Conservation (phyloP, 306 rosid genomes). For the Quercus robur region DNA sequence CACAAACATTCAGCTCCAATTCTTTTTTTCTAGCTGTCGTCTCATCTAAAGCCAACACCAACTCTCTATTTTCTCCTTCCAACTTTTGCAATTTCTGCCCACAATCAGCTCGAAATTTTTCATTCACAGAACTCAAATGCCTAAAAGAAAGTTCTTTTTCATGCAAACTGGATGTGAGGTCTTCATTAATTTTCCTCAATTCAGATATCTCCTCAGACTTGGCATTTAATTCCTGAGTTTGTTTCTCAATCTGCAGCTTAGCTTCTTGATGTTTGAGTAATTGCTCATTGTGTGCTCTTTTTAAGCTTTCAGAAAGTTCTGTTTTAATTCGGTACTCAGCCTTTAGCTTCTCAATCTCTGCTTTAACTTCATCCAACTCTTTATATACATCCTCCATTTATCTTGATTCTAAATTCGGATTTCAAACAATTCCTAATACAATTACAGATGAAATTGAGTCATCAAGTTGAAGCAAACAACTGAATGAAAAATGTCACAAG, state of each 20-base stretch:
- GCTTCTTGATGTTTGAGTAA: conserved; percentile 45
- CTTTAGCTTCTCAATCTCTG: conserved; percentile 48
- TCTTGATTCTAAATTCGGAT: conserved; percentile 14
- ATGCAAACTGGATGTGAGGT: conserved; percentile 46
- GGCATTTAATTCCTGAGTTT: conserved; percentile 30
- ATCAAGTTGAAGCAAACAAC: not conserved
- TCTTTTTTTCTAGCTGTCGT: conserved; percentile 26
- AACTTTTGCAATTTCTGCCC: conserved; percentile 35
- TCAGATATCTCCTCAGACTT: conserved; percentile 51
- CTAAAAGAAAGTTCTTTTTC: conserved; percentile 39
- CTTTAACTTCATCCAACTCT: conserved; percentile 46
- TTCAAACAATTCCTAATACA: conserved; percentile 11
- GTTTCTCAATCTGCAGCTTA: conserved; percentile 36
- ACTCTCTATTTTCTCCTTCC: conserved; percentile 46
- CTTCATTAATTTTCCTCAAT: conserved; percentile 31
- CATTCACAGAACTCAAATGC: conserved; percentile 43
- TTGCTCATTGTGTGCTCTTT: conserved; percentile 34
- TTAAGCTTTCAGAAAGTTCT: conserved; percentile 34
- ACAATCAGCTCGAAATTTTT: conserved; percentile 34
- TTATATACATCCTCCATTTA: conserved; percentile 36
- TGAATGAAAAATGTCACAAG: not conserved
- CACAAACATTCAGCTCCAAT: conserved; percentile 43
- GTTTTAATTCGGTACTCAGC: conserved; percentile 38
- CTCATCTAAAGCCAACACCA: conserved; percentile 48
- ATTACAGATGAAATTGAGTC: not conserved